Evolutionary conservation across 768 basidiomycete species (phyloP).

Genomic region (Mrakia frigida): DNA sequence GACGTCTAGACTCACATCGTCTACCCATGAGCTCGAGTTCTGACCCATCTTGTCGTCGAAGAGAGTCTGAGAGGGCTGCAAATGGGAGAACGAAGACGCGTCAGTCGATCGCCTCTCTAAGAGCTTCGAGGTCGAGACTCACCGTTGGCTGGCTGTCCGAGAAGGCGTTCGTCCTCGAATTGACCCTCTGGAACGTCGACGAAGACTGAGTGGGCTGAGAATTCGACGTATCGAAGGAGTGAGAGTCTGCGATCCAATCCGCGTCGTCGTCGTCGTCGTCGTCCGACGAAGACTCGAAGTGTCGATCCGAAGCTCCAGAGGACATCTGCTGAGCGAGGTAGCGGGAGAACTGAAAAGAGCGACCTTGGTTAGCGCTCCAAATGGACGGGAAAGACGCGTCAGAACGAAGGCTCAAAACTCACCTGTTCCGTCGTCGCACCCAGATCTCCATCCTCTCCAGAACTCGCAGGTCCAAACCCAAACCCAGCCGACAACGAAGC

Average conservation of each 20-base stretch:
- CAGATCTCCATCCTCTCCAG: slow-evolving; percentile 49
- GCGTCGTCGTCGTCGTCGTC: slow-evolving; percentile 37
- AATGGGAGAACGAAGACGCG: background rate
- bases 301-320: slow-evolving; percentile 31
- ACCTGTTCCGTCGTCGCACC: slow-evolving; percentile 52
- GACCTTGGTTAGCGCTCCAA: slow-evolving; percentile 6
- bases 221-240: slow-evolving; percentile 6
- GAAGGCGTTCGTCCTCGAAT: background rate
- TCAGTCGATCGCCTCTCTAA: slow-evolving; percentile 31
- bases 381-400: background rate
- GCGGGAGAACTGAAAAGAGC: slow-evolving; percentile 60
- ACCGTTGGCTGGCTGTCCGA: slow-evolving; percentile 23
- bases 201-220: background rate
- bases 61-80: background rate
- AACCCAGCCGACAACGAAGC: slow-evolving; percentile 49
- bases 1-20: slow-evolving; percentile 37
- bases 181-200: background rate
- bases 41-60: slow-evolving; percentile 23
- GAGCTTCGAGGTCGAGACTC: slow-evolving; percentile 34
- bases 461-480: slow-evolving; percentile 51
- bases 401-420: slow-evolving; percentile 31
- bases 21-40: slow-evolving; percentile 17
- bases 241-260: slow-evolving; percentile 33
- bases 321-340: slow-evolving; percentile 51
- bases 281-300: slow-evolving; percentile 35